Conservation (phyloP, 257 asterid species). For the Gentiana macrophylla region DNA sequence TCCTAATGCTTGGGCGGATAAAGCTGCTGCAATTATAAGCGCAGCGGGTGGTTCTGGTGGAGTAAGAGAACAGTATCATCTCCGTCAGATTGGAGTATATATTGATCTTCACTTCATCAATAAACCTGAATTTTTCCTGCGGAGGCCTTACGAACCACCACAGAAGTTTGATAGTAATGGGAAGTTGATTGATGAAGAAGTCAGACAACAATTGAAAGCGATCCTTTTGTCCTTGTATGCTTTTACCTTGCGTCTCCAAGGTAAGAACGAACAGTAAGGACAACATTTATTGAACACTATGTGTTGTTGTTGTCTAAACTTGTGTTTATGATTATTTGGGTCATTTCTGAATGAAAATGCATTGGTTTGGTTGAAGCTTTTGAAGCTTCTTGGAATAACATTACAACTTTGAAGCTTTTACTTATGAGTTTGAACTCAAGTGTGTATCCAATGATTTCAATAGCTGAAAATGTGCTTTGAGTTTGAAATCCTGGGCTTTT, state of each 20-base stretch:
- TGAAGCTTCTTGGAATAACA: too few species aligned
- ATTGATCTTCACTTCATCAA: slow-evolving; percentile 73
- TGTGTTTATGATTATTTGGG: too few species aligned
- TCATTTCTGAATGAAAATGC: too few species aligned
- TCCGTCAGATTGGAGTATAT: slow-evolving; percentile 67
- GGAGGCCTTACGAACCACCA: slow-evolving; percentile 42
- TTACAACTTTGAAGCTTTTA: too few species aligned
- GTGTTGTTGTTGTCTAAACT: too few species aligned
- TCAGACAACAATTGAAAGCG: slow-evolving; percentile 35
- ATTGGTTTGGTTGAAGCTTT: too few species aligned
- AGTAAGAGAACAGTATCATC: slow-evolving; percentile 60
- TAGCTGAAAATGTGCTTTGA: too few species aligned
- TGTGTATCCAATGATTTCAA: too few species aligned
- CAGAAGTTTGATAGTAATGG: slow-evolving; percentile 51
- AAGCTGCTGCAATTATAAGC: slow-evolving; percentile 60
- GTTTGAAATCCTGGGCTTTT: too few species aligned
- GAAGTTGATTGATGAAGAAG: slow-evolving; percentile 41
- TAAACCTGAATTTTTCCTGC: slow-evolving; percentile 58
- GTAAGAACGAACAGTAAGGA: slow-evolving; percentile 8
- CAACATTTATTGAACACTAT: too few species aligned
- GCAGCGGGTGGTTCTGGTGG: slow-evolving; percentile 61
- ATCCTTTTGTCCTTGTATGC: slow-evolving; percentile 42
- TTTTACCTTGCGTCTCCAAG: slow-evolving; percentile 51
- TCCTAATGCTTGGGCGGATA: slow-evolving; percentile 64
- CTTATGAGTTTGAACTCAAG: too few species aligned